Base-by-base conservation (phyloP, 495 filamentous ascomycete species). In the Podospora anserina region DNA sequence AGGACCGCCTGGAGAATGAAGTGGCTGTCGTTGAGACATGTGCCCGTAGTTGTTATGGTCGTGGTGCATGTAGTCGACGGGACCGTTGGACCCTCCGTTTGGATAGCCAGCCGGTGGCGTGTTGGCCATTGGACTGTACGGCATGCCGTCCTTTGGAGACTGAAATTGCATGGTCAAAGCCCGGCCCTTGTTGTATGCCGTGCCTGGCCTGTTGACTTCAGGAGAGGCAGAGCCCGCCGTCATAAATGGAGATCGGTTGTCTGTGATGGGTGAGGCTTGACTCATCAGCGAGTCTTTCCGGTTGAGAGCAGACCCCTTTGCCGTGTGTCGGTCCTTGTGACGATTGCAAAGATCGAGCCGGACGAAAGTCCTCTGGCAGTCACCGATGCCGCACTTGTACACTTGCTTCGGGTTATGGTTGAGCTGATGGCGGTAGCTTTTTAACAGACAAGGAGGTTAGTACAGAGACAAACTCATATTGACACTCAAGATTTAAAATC, bases 351-450 rank as follows among this genome's bases (percentile, higher is more conserved):
- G 85, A 75, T 99, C 95, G 71, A 97, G 93, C 72, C 95, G 88
- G 68, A 98, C 95, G 80, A 99, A 99, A 64, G 89, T 89, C 58
- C 94, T 91, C 67, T 89, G 85, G 77, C 95, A 99, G 70, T 93
- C 92, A 44, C 92, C 93, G 74, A 93, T 97, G 76, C 97, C 92
- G 83, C 95, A 99, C 77, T 87, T 88, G 76, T 96, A 99, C 44
- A 98, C 97, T 74, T 96, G 91, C 79, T 99, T 98, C 7, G 94
- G 94, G 84, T 84, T 89, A 90, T 95, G 95, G 74, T 99, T 99
- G 72, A 99, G 79, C 80, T 97, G 94, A 79, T 99, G 95, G 26
- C 95, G 88, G 78, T 97, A 86, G 39, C 85, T 87, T 87, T 59
- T 71, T 19, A 20, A 32, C 28, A 34, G 34, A 60, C 39, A 49